Conservation (phyloP, 106 monocot genomes). For the Phalaenopsis equestris region DNA sequence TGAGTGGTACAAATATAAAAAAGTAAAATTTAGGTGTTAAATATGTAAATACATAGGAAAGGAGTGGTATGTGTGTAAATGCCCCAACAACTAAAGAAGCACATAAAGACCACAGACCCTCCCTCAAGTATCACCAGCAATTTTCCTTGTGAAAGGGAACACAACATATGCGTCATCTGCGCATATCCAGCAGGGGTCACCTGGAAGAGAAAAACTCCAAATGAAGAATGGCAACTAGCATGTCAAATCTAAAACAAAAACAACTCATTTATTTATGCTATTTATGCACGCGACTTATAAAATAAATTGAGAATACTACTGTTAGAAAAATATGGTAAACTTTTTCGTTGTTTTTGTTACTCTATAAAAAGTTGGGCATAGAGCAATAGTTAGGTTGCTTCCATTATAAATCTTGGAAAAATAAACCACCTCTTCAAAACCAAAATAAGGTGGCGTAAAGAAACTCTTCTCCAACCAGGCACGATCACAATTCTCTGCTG, state of each 20-base stretch:
- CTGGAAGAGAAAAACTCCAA: conserved; percentile 23
- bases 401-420: not conserved
- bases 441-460: not conserved
- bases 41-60: too few species aligned
- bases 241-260: not conserved
- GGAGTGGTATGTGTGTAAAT: too few species aligned
- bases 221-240: not conserved
- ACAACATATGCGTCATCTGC: conserved; percentile 81
- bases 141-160: conserved; percentile 49
- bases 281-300: not conserved
- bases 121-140: conserved; percentile 91
- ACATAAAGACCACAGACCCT: conserved; percentile 43
- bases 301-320: not conserved
- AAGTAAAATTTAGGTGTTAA: too few species aligned
- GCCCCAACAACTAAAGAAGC: not conserved
- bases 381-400: not conserved
- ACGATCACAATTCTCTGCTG: not conserved
- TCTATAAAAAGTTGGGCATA: not conserved
- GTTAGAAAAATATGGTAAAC: not conserved
- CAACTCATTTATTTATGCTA: not conserved
- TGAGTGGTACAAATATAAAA: too few species aligned
- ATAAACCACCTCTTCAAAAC: not conserved
- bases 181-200: conserved; percentile 92
- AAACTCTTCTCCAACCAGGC: not conserved
- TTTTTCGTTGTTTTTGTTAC: too few species aligned